Evolutionary conservation across 495 filamentous ascomycete genomes (phyloP).

Genomic region (Tetracladium setigerum): DNA sequence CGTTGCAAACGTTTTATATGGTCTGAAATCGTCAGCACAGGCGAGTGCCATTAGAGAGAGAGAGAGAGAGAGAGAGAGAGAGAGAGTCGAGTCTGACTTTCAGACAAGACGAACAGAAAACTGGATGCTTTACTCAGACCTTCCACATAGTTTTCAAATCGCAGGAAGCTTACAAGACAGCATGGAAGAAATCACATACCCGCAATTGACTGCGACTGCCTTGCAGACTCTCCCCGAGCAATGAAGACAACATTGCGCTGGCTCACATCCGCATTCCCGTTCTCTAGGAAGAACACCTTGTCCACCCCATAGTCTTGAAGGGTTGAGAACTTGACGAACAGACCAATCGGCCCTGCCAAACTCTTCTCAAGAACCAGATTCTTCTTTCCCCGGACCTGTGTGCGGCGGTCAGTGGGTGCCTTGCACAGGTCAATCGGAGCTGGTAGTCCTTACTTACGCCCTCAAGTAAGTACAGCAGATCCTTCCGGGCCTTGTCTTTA

Average conservation of each 20-base stretch:
- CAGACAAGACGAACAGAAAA: neutral
- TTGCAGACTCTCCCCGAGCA: constrained; percentile 77
- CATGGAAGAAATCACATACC: constrained; percentile 50
- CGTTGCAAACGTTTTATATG: constrained; percentile 87
- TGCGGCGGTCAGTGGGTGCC: constrained; percentile 8
- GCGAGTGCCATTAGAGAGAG: constrained; percentile 32
- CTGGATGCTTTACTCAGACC: neutral
- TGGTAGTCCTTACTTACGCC: constrained; percentile 64
- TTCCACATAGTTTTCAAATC: constrained; percentile 43
- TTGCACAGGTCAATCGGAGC: constrained; percentile 1
- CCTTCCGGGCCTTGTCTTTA: constrained; percentile 74
- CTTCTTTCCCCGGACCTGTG: constrained; percentile 93
- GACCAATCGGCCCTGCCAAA: constrained; percentile 79
- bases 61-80: constrained; percentile 44
- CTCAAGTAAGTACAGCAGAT: constrained; percentile 80
- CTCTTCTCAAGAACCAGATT: constrained; percentile 89
- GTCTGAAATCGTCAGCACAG: constrained; percentile 43
- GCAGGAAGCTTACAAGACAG: too few species aligned
- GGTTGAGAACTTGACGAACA: constrained; percentile 87
- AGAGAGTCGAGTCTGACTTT: constrained; percentile 42
- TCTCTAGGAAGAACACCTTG: constrained; percentile 90
- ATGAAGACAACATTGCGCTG: constrained; percentile 96
- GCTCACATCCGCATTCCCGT: constrained; percentile 81
- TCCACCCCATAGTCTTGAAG: constrained; percentile 88
- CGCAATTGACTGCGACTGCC: constrained; percentile 74